Conservation (phyloP, 225 moss, liverwort and hornwort genomes). For the Physcomitrium patens region DNA sequence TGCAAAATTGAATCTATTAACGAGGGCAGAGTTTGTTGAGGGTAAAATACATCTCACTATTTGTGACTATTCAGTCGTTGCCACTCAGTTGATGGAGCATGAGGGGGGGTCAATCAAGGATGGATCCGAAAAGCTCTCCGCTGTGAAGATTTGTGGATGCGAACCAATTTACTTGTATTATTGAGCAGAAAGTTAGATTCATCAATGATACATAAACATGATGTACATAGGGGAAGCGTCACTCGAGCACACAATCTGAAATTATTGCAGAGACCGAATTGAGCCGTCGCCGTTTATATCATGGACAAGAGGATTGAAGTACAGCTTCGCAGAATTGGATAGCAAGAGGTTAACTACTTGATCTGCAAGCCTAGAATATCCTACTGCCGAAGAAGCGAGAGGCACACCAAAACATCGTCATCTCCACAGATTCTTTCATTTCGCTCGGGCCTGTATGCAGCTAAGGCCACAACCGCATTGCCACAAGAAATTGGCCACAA, state of each 20-base stretch:
- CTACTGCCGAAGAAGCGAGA: slow-evolving; percentile 23
- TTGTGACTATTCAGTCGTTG: slow-evolving; percentile 21
- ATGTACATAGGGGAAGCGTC: slow-evolving; percentile 22
- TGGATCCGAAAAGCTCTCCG: slow-evolving; percentile 33
- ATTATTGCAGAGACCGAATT: background rate
- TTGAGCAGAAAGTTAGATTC: slow-evolving; percentile 25
- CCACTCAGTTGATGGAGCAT: background rate
- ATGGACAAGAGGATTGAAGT: slow-evolving; percentile 7
- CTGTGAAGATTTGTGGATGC: slow-evolving; percentile 13
- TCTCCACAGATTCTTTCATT: no score
- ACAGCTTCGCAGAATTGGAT: background rate
- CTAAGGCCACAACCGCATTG: background rate
- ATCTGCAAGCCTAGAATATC: slow-evolving; percentile 28
- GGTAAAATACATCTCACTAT: slow-evolving; percentile 17
- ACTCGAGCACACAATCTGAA: slow-evolving; percentile 1
- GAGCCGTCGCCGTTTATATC: background rate
- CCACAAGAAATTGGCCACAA: background rate
- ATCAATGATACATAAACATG: background rate
- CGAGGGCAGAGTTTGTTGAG: slow-evolving; percentile 22
- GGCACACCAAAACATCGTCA: background rate
- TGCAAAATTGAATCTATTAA: slow-evolving; percentile 22
- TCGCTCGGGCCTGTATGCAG: background rate
- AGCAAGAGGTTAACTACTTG: background rate
- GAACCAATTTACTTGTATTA: slow-evolving; percentile 16
- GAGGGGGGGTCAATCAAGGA: background rate